Conservation (phyloP, 306 rosid genomes). For the Acacia melanoxylon region DNA sequence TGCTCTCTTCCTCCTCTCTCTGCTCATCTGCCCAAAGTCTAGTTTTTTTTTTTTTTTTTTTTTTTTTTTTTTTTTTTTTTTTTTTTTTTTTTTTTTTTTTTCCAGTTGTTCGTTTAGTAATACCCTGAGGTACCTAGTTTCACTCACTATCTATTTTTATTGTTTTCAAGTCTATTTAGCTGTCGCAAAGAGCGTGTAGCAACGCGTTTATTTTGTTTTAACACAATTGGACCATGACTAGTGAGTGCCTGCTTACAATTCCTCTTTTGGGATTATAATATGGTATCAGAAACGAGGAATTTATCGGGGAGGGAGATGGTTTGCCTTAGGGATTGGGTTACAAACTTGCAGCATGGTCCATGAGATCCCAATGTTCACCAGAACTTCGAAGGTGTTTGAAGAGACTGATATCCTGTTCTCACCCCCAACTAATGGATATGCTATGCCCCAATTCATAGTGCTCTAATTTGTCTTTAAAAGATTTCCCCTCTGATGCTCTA, state of each 20-base stretch:
- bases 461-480: background rate
- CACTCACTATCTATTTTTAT: background rate
- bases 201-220: background rate
- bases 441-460: background rate
- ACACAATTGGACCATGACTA: slow-evolving; percentile 18
- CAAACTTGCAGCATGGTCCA: background rate
- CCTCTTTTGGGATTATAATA: background rate
- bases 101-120: background rate
- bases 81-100: background rate
- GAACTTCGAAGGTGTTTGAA: background rate
- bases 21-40: background rate
- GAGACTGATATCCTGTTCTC: background rate
- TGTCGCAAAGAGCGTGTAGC: background rate
- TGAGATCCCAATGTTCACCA: background rate
- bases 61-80: background rate
- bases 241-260: background rate
- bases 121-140: background rate
- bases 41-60: background rate
- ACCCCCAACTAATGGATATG: background rate
- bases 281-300: background rate
- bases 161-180: background rate
- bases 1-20: background rate
- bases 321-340: background rate
- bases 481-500: background rate
- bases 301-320: background rate